Base-by-base conservation (phyloP, 306 rosid species). In the Vicia villosa region DNA sequence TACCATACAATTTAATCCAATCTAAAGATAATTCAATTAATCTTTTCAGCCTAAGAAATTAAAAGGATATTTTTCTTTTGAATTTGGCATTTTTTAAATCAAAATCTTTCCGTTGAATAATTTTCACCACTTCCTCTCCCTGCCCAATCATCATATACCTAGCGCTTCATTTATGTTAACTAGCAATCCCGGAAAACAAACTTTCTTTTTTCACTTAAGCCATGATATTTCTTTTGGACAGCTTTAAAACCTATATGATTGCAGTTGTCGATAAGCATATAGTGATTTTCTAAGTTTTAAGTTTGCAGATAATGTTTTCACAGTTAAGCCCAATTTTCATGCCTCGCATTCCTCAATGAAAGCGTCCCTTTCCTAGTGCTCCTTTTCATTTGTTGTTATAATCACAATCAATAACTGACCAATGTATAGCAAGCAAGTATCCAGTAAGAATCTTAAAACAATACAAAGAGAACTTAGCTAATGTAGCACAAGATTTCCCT, bases 371-470 rank as follows among this genome's bases (percentile, higher is more conserved):
- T 32, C 9, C 12, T 2, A 16, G 46, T 10, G 57, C 34, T 58
- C 52, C 36, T 19, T 36, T 32, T 52, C 7, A 50, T 52, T 54
- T 12, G 21, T 2, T 15, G 63, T 54, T 62, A 24, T 13, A 63
- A 55, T 64, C 21, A 45, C 57, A 64, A 64, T 17, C 61, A 54
- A 26, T 66, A 54, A 64, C 77, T 1, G 13, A 17, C 10, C 6
- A 63, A 1, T 15, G 8, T 37, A 26, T 6, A 52, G 24, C 10
- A 45, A 34, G 19, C 55, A 63, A n/a, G 19, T 32, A 47, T 43
- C 69, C 63, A 77, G 58, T 17, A 42, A 43, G 40, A 16, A 68
- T 37, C 22, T 38, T 26, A 74, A 3, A 19, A 66, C n/a, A 69
- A 64, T 20, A 5, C 38, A 43, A 57, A 45, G 42, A 50, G 30